A percentile compares a stretch with the other conserved stretches of the same genome.
These are phyloP conservation scores for Penicillium malachiteum DNA, from an alignment of 495 filamentous ascomycete species.

Conservation along the genomic window DNA sequence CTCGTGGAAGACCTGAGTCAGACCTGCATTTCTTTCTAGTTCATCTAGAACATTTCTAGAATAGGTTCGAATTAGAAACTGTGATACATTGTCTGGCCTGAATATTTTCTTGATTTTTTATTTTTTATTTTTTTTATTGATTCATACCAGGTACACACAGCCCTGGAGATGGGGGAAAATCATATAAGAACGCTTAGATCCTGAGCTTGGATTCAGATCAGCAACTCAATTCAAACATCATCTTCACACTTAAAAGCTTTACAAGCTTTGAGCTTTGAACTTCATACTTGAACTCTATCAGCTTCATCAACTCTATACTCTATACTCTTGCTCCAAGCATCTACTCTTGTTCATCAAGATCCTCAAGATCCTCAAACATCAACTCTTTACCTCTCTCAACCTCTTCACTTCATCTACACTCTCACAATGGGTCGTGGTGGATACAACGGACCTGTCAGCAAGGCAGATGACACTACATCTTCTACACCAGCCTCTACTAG, in stretches of 20 bases:
- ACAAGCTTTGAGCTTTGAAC: too few relatives aligned
- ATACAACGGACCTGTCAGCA: constrained; percentile 42
- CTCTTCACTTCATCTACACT: neutral
- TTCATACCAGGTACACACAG: too few relatives aligned
- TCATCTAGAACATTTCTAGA: constrained; percentile 17
- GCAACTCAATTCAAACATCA: too few relatives aligned
- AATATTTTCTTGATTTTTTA: constrained; percentile 3
- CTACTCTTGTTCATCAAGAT: too few relatives aligned
- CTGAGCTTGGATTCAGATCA: too few relatives aligned
- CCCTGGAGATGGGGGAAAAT: too few relatives aligned
- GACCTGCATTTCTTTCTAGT: constrained; percentile 8
- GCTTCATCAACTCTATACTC: too few relatives aligned
- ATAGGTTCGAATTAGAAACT: constrained; percentile 4
- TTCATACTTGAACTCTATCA: too few relatives aligned
- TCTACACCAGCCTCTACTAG: neutral
- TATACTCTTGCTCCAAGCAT: too few relatives aligned
- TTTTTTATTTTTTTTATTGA: too few relatives aligned
- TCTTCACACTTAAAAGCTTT: neutral
- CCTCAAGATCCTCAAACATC: neutral
- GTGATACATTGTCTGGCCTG: constrained; percentile 3
- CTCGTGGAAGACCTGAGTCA: constrained; percentile 21
- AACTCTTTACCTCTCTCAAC: constrained; percentile 1
- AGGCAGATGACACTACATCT: constrained; percentile 6
- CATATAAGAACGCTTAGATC: too few relatives aligned
- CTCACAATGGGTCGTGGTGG: constrained; percentile 53